phyloP scores from a whole-genome alignment of 768 basidiomycete species.

The Xanthoconium purpureum region DNA sequence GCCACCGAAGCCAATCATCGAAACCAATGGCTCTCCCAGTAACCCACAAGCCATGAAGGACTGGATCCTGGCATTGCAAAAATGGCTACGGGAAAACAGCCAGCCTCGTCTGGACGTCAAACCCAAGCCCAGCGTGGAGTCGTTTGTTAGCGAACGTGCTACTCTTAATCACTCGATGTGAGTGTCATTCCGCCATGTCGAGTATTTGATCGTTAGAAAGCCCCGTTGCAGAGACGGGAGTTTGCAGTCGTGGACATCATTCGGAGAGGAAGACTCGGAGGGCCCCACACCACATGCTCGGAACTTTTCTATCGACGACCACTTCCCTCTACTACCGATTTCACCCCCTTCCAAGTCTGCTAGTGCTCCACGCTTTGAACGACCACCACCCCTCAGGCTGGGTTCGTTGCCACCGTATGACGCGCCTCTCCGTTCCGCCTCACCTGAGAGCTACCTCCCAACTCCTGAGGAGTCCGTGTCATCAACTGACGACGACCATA shows the following conservation, averaged over 20 bases:
- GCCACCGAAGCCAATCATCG: slow-evolving; percentile 68
- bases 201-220: slow-evolving; percentile 3
- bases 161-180: slow-evolving; percentile 35
- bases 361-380: slow-evolving; percentile 31
- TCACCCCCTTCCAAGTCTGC: slow-evolving; percentile 26
- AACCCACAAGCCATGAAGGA: slow-evolving; percentile 56
- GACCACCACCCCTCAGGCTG: slow-evolving; percentile 49
- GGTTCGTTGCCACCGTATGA: slow-evolving; percentile 43
- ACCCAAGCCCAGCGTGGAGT: slow-evolving; percentile 45
- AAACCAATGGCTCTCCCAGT: slow-evolving; percentile 38
- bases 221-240: slow-evolving; percentile 35
- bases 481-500: slow-evolving; percentile 45
- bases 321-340: slow-evolving; percentile 40
- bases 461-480: slow-evolving; percentile 56
- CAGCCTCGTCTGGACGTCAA: slow-evolving; percentile 31
- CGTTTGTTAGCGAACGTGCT: slow-evolving; percentile 43
- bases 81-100: slow-evolving; percentile 66
- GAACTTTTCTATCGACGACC: slow-evolving; percentile 62
- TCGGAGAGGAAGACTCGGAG: slow-evolving; percentile 37
- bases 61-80: slow-evolving; percentile 70
- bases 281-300: slow-evolving; percentile 51
- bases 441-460: slow-evolving; percentile 53
- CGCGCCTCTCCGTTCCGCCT: slow-evolving; percentile 45
- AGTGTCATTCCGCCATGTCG: slow-evolving; percentile 1
- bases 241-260: slow-evolving; percentile 44